Percentiles rank a stretch among this genome's conserved stretches.
Conservation (phyloP, 179 eudicot species). For the Silene vulgaris region DNA sequence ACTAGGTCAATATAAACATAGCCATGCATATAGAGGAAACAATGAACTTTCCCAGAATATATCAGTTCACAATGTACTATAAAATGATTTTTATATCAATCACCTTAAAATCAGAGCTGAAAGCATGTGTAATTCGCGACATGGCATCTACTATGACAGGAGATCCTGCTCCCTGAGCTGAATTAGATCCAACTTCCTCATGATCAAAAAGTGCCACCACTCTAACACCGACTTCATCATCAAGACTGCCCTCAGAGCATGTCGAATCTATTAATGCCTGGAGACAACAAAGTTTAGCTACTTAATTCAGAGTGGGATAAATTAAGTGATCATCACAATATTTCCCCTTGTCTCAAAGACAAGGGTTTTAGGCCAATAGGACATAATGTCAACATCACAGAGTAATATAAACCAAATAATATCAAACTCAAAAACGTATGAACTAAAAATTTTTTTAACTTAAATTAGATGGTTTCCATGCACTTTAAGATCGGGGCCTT, state of each 20-base stretch:
- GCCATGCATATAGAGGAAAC: not conserved
- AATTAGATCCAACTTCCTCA: conserved; percentile 91
- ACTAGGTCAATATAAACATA: not conserved
- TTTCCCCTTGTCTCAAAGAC: not conserved
- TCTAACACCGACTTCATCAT: conserved; percentile 82
- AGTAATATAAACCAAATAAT: not conserved
- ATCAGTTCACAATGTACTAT: not conserved
- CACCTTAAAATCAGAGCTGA: conserved; percentile 58
- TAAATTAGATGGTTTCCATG: not conserved
- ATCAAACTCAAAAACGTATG: not conserved
- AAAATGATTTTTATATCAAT: not conserved
- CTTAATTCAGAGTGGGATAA: not conserved
- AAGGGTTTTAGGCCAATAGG: not conserved
- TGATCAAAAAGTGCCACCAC: conserved; percentile 97
- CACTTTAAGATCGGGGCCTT: not conserved
- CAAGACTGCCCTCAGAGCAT: conserved; percentile 61
- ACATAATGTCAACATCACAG: not conserved
- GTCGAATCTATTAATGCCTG: conserved; percentile 91
- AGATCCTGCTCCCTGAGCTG: conserved; percentile 99
- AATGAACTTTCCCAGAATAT: not conserved
- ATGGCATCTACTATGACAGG: conserved; percentile 88
- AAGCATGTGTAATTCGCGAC: conserved; percentile 68
- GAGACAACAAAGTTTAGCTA: conserved; percentile 15
- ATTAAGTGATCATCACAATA: not conserved
- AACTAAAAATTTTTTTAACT: not conserved